These are phyloP conservation scores for Boletus insuetus DNA, from an alignment of 768 basidiomycete species.

Conservation along the genomic window DNA sequence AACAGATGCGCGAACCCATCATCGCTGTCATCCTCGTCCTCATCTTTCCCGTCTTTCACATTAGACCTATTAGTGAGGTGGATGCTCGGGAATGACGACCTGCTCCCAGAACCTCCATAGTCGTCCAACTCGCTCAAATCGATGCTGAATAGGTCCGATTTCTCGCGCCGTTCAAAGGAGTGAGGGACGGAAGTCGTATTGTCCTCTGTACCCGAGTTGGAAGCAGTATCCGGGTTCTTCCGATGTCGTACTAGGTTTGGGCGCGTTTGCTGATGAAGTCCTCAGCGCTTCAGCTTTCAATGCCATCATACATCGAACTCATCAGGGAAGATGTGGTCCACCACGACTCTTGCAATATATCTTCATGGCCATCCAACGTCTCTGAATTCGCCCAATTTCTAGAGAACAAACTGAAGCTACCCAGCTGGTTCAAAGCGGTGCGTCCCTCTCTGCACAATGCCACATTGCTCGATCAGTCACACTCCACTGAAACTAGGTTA, in stretches of 20 bases:
- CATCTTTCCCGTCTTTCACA: constrained; percentile 38
- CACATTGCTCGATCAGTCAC: no score
- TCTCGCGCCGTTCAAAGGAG: constrained; percentile 38
- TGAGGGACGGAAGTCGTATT: constrained; percentile 57
- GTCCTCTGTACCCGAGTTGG: constrained; percentile 39
- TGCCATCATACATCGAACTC: background rate
- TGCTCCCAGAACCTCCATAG: constrained; percentile 48
- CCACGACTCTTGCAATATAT: background rate
- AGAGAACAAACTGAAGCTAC: background rate
- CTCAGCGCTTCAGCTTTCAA: no score
- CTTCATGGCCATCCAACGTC: background rate
- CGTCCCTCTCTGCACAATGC: background rate
- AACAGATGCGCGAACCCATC: constrained; percentile 40
- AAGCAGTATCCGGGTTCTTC: constrained; percentile 41
- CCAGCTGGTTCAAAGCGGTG: background rate
- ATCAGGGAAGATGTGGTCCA: background rate
- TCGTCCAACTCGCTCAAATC: constrained; percentile 65
- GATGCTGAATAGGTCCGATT: constrained; percentile 60
- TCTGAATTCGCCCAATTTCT: background rate
- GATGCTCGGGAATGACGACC: constrained; percentile 77
- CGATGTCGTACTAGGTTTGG: no score
- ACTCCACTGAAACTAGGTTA: no score
- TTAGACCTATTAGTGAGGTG: constrained; percentile 65
- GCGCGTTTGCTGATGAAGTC: no score
- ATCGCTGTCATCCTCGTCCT: constrained; percentile 44